phyloP scores from a whole-genome alignment of 129 eudicot species.

The Arctium minus region DNA sequence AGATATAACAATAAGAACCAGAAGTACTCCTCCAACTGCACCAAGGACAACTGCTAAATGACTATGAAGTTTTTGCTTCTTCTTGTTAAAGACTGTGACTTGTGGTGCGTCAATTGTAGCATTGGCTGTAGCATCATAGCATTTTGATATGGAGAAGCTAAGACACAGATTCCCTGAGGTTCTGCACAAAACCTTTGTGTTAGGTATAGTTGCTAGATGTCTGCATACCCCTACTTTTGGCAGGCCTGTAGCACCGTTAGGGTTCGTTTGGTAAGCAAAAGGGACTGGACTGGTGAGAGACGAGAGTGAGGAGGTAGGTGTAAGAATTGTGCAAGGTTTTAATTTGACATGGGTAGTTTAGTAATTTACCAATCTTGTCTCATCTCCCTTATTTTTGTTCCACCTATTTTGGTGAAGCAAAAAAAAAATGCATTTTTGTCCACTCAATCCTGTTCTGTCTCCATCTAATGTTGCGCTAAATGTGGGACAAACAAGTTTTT shows the following conservation, averaged over 20 bases:
- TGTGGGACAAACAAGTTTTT: background rate
- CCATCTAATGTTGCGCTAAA: background rate
- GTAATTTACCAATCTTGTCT: background rate
- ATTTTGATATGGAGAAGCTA: conserved; percentile 51
- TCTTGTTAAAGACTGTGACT: conserved; percentile 62
- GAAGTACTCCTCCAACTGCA: conserved; percentile 56
- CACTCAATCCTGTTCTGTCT: background rate
- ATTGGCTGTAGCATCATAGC: conserved; percentile 42
- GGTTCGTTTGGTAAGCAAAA: background rate
- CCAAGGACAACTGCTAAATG: conserved; percentile 56
- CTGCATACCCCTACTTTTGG: background rate
- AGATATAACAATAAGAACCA: conserved; percentile 32
- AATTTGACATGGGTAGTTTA: background rate
- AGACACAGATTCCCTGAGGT: conserved; percentile 85
- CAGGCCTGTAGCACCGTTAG: background rate
- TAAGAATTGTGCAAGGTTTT: background rate
- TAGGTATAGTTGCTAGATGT: background rate
- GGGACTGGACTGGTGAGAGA: background rate
- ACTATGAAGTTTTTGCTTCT: conserved; percentile 48
- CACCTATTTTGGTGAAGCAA: background rate
- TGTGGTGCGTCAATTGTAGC: conserved; percentile 70
- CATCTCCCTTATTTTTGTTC: background rate
- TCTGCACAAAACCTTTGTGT: conserved; percentile 43
- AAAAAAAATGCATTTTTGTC: background rate
- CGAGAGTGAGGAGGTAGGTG: background rate